Percentiles rank a stretch among this genome's conserved stretches.
Conservation (phyloP, 2,329 filamentous ascomycete species). For the Esteya vermicola region DNA sequence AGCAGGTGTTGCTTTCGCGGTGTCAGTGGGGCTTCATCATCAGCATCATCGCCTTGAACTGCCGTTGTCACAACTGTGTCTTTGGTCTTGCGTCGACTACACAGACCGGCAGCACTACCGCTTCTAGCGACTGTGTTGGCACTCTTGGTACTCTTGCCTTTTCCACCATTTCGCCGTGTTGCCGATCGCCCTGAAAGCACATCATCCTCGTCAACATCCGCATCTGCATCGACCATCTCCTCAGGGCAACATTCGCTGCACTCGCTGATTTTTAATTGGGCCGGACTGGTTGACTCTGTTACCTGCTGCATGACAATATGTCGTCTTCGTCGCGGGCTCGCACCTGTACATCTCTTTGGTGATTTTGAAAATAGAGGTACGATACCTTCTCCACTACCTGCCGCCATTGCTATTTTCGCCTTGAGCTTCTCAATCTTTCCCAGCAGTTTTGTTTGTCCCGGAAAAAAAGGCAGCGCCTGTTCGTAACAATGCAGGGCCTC, state of each 20-base stretch:
- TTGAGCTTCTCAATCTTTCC: slow-evolving; percentile 54
- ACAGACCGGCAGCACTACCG: neutral
- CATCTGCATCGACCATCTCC: slow-evolving; percentile 26
- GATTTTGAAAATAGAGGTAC: no score
- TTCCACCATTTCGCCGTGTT: neutral
- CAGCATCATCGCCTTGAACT: slow-evolving; percentile 14
- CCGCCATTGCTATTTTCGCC: slow-evolving; percentile 26
- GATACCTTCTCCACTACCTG: neutral
- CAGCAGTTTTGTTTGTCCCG: slow-evolving; percentile 63
- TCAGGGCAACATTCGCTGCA: slow-evolving; percentile 24
- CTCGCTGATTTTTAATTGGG: slow-evolving; percentile 18
- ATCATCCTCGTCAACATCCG: slow-evolving; percentile 25
- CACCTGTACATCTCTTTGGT: no score
- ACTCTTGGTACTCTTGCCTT: no score
- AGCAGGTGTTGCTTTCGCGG: slow-evolving; percentile 50
- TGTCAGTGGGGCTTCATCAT: slow-evolving; percentile 26
- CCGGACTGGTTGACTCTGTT: no score
- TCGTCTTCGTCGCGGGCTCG: no score
- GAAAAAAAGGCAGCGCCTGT: slow-evolving; percentile 71
- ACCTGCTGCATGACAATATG: no score
- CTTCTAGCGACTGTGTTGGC: neutral
- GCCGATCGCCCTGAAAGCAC: slow-evolving; percentile 14
- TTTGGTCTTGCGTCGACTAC: slow-evolving; percentile 1
- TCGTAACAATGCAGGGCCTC: slow-evolving; percentile 78
- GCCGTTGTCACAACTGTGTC: slow-evolving; percentile 16